phyloP scores from a whole-genome alignment of 2,329 filamentous ascomycete genomes.

The Orbilia javanica region DNA sequence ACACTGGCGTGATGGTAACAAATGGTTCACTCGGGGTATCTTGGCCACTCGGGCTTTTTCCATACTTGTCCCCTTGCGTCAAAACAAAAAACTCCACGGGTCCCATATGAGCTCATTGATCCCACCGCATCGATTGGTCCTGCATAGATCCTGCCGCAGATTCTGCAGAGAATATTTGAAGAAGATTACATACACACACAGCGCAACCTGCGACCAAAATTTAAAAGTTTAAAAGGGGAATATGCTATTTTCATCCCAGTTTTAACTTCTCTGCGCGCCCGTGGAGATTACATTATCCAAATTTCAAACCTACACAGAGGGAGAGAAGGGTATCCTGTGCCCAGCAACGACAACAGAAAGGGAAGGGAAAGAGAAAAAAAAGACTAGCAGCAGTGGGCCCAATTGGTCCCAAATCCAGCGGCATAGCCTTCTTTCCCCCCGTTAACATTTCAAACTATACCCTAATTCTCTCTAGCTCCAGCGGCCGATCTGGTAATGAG shows the following conservation, averaged over 20 bases:
- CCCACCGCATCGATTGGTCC: neutral
- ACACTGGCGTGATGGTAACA: conserved; percentile 7
- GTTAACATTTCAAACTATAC: conserved; percentile 29
- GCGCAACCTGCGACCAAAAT: neutral
- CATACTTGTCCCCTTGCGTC: neutral
- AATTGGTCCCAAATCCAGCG: conserved; percentile 7
- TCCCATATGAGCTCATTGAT: neutral
- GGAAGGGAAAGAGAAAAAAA: neutral
- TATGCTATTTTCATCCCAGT: conserved; percentile 9
- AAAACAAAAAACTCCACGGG: neutral
- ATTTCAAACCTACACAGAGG: neutral
- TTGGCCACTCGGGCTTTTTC: conserved; percentile 16
- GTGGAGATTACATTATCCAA: conserved; percentile 27
- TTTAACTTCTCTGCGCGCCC: conserved; percentile 25
- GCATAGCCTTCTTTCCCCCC: conserved; percentile 16
- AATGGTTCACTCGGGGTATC: neutral
- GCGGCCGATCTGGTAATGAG: conserved; percentile 28
- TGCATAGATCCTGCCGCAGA: conserved; percentile 7
- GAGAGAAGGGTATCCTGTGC: neutral
- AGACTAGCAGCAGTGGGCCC: neutral
- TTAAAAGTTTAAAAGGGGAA: neutral
- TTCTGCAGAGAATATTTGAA: conserved; percentile 1
- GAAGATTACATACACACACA: neutral
- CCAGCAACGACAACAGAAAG: neutral
- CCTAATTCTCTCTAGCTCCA: conserved; percentile 16